Base-by-base conservation (phyloP, 495 filamentous ascomycete species). In the Penicillium subrubescens region DNA sequence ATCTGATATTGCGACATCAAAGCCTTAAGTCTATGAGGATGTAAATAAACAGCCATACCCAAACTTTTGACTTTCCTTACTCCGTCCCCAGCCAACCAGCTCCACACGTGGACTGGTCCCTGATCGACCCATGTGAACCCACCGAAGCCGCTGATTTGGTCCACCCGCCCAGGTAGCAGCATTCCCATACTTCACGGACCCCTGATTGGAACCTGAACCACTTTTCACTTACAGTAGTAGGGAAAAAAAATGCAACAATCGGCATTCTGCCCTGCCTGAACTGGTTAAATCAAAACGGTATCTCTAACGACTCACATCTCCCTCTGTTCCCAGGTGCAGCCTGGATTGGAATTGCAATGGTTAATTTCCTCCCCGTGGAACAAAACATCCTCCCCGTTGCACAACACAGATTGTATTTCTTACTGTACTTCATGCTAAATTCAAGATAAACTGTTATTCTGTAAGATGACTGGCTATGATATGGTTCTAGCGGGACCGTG, bases 91-190 rank as follows among this genome's bases (percentile, higher is more conserved):
- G 35, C 61, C 61, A 63, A 59, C 61, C 61, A 59, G 33, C 14
- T 8, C 34, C 54, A 43, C 61, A 63, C 61, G 61, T 63, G 61
- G 53, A 43, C 15, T 7, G n/a, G 39, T 57, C 39, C 41, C 65
- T 67, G 65, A 63, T 61, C 58, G 29, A 25, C 53, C 33, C 66
- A 67, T 67, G 66, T 67, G 66, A 63, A 56, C 25, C 34, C 44
- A 44, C 3, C 21, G 27, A 21, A 15, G 29, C 44, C n/a, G 41
- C 57, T 67, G 66, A 67, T 67, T 67, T 64, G 66, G 46, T 64
- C 61, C 25, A 27, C 25, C 55, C 33, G 43, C 39, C 37, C 5
- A 21, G 14, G 31, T 33, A 33, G 31, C 31, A 37, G 11, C 53
- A 33, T 29, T 21, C 52, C 52, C 29, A 55, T 55, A 55, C 52